phyloP scores from a whole-genome alignment of 306 rosid species.

The Castanea crenata region DNA sequence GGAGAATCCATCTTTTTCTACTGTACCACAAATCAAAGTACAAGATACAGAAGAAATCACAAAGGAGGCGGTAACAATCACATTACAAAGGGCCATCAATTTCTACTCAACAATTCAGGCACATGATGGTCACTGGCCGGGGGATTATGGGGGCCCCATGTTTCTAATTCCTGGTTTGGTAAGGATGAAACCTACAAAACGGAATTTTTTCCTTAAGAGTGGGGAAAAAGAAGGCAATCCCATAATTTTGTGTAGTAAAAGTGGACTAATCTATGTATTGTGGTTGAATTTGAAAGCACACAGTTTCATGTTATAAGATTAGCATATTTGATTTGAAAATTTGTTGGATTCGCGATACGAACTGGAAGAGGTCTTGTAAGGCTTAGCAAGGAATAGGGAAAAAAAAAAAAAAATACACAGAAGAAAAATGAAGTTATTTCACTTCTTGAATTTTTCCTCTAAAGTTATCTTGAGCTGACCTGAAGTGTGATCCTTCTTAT shows the following conservation, averaged over 20 bases:
- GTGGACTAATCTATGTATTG: background rate
- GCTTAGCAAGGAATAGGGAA: background rate
- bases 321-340: background rate
- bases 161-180: conserved; percentile 92
- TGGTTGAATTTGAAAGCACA: background rate
- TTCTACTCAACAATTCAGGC: conserved; percentile 75
- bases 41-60: conserved; percentile 53
- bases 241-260: background rate
- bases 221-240: background rate
- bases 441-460: background rate
- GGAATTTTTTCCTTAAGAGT: no score
- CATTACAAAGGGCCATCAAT: conserved; percentile 56
- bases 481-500: background rate
- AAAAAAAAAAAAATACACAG: background rate
- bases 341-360: background rate
- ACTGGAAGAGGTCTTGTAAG: background rate
- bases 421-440: background rate
- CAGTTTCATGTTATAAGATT: background rate
- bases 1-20: conserved; percentile 44
- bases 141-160: conserved; percentile 96
- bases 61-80: conserved; percentile 46
- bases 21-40: conserved; percentile 53
- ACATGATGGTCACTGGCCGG: conserved; percentile 91
- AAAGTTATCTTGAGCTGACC: background rate
- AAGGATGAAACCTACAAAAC: background rate